Evolutionary conservation across 1,139 yeast genomes (phyloP), one percentile per base, ranked within the genome.

Genomic region (Blastobotrys petasosporus): DNA sequence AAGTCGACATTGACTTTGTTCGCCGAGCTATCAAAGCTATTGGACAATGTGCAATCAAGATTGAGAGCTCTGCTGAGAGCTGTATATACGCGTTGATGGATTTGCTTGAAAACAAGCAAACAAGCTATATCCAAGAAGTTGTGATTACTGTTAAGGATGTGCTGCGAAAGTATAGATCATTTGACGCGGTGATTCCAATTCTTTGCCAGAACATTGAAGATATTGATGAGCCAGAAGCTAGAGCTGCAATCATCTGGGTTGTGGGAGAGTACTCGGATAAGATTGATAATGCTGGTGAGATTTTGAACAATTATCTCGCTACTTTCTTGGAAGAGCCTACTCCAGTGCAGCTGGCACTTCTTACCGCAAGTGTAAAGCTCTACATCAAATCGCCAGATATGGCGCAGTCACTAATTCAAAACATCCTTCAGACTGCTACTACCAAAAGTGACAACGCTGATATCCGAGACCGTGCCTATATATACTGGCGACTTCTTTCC

Each of bases 401-500:
- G 7, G 67, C 70, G 31, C 74, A 74, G 42, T 71, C 69, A 13
- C 64, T 80, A 30, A 74, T 92, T 53, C 95, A 90, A 63, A 74
- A 73, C 41, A 75, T 86, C 3, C 73, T 92, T 54, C 87, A 85
- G 56, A 70, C 79, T 47, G 87, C 95, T 10, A 87, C 96, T 1
- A 79, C 80, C 48, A 79, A 81, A 49, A 77, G 88, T 49, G 94
- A 87, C 56, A 88, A 88, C 63, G 85, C 95, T 1, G 98, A 92
- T 64, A 85, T 92, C 35, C 77, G 97, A 59, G 98, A 92, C 66
- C 80, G 92, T 67, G 97, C 97, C 0, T 92, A 82, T 66, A 77
- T 92, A 44, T 92, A 88, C 67, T 92, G 97, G 97, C 80, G 98
- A 62, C 71, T 94, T 49, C 71, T 92, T 49, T 86, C 96, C 0